A percentile compares a stretch with the other conserved stretches of the same genome.
Evolutionary conservation across 495 filamentous ascomycete species (phyloP).

Genomic region (Penicillium parvum): DNA sequence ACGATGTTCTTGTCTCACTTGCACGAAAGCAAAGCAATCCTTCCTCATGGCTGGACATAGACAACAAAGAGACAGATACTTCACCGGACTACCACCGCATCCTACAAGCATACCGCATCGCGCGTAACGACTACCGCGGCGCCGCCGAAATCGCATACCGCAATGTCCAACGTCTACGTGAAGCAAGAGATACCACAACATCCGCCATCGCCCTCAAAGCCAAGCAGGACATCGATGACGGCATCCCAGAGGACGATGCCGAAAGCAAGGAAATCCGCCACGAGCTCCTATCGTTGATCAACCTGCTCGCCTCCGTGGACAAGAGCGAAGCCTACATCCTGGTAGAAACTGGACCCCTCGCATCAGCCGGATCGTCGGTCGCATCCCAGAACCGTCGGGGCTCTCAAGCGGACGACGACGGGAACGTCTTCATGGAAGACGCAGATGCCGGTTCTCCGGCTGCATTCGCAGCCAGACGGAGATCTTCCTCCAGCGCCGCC

Average conservation of each 20-base stretch:
- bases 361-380: conserved; percentile 3
- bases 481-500: conserved; percentile 11
- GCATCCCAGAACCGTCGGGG: conserved; percentile 17
- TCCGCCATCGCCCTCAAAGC: conserved; percentile 37
- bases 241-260: conserved; percentile 51
- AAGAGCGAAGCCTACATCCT: conserved; percentile 71
- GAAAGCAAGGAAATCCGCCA: conserved; percentile 51
- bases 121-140: conserved; percentile 79
- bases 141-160: conserved; percentile 74
- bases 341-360: conserved; percentile 40
- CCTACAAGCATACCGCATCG: conserved; percentile 83
- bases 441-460: conserved; percentile 17
- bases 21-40: conserved; percentile 36
- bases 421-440: conserved; percentile 43
- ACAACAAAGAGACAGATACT: conserved; percentile 26
- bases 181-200: conserved; percentile 45
- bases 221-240: conserved; percentile 42
- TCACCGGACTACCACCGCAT: conserved; percentile 65
- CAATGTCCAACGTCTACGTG: conserved; percentile 53
- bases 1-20: conserved; percentile 64
- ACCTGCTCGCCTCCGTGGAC: conserved; percentile 78
- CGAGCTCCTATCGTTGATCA: conserved; percentile 81
- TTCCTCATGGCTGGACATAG: conserved; percentile 31
- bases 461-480: conserved; percentile 6
- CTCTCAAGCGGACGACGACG: conserved; percentile 37